These are phyloP conservation scores for Coniochaeta sp. DNA, from an alignment of 2,329 filamentous ascomycete genomes.

Conservation along the genomic window DNA sequence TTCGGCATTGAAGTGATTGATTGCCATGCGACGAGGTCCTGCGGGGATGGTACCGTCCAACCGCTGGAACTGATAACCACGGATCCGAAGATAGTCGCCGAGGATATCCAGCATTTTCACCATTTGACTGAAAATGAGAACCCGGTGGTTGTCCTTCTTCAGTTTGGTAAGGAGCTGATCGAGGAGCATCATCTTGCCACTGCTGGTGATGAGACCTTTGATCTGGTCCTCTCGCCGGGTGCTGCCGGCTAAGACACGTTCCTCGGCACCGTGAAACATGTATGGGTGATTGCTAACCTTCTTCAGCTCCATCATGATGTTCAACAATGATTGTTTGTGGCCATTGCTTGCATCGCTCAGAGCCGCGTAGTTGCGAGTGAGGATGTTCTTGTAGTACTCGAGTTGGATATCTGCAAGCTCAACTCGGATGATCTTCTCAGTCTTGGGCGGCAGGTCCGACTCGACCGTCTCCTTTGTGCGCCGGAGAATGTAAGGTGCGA, in stretches of 20 bases:
- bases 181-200: slow-evolving; percentile 98
- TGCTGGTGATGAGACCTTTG: slow-evolving; percentile 89
- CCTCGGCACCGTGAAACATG: slow-evolving; percentile 92
- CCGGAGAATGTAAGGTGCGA: slow-evolving; percentile 90
- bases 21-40: slow-evolving; percentile 80
- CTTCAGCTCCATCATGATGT: slow-evolving; percentile 99
- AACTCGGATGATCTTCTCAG: slow-evolving; percentile 97
- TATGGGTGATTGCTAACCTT: slow-evolving; percentile 99
- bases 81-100: slow-evolving; percentile 84
- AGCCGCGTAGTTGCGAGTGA: slow-evolving; percentile 92
- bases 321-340: slow-evolving; percentile 89
- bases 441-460: slow-evolving; percentile 92
- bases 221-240: slow-evolving; percentile 81
- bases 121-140: slow-evolving; percentile 99
- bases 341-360: slow-evolving; percentile 84
- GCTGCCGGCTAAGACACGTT: slow-evolving; percentile 75
- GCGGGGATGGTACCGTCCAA: slow-evolving; percentile 93
- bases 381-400: slow-evolving; percentile 98
- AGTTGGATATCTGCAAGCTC: slow-evolving; percentile 93
- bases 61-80: slow-evolving; percentile 92
- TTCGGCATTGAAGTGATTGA: slow-evolving; percentile 98
- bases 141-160: slow-evolving; percentile 87
- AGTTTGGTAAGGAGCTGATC: slow-evolving; percentile 92
- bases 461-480: slow-evolving; percentile 97
- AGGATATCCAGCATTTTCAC: slow-evolving; percentile 97